Base-by-base conservation (phyloP, 495 filamentous ascomycete species). In the Aspergillus haitiensis region DNA sequence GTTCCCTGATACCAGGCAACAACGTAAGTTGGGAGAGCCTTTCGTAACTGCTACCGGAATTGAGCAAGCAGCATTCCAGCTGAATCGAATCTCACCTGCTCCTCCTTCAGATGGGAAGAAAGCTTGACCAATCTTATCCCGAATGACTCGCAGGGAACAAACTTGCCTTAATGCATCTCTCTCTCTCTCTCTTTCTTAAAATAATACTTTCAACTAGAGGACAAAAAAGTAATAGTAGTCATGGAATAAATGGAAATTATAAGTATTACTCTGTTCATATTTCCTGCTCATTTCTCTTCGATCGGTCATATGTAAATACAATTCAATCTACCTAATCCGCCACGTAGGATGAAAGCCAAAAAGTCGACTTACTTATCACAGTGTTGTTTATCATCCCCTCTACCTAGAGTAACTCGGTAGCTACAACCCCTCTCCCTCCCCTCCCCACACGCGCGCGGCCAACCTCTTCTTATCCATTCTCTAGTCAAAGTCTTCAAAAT, bases 81-180 rank as follows among this genome's bases (percentile, higher is more conserved):
- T 47, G 44, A 47, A 47, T 47, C 16, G 5, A 21, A 31, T 52
- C 12, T 35, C 27, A 42, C 16, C 21, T 27, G 15, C 54, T 32
- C 18, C n/a, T 34, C 10, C 27, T 44, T 35, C 40, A 27, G 46
- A 46, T 58, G 55, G 27, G 31, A 16, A 40, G 47, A 57, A 62
- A 62, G 60, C 60, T 62, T 62, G 60, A 62, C 55, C 50, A 62
- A 58, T 62, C 60, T 62, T 62, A 59, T 59, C 55, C 60, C 42
- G 50, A 54, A 54, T 50, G 51, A 36, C 46, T 55, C 51, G 50
- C 45, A 49, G 48, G 39, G 54, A 16, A 55, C 13, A 44, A 61
- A 21, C 12, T 47, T 47, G n/a, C 44, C 44, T 21, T 21, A 27
- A 27, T 27, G 21, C 21, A 3, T 27, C 21, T 27, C 21, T 27